Evolutionary conservation across 140 eudicot genomes (phyloP).

Genomic region (Stevia rebaudiana): DNA sequence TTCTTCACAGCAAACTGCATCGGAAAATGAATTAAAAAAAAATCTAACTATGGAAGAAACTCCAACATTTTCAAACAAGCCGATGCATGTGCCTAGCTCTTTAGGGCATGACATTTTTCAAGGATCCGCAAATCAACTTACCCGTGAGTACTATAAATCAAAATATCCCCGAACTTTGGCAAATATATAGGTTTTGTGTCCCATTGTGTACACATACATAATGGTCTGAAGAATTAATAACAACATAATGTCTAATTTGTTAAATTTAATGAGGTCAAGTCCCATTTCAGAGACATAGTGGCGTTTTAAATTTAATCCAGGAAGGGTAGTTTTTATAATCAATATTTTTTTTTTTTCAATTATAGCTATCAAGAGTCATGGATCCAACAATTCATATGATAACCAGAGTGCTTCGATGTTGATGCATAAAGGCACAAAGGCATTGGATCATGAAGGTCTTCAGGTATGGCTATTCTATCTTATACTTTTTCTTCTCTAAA

Average conservation of each 20-base stretch:
- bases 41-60: slow-evolving; percentile 42
- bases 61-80: slow-evolving; percentile 51
- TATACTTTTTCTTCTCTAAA: not conserved
- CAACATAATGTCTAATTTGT: not conserved
- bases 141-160: slow-evolving; percentile 30
- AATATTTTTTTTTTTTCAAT: not conserved
- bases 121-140: slow-evolving; percentile 53
- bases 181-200: not conserved
- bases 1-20: slow-evolving; percentile 54
- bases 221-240: not conserved
- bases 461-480: slow-evolving; percentile 44
- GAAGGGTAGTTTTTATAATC: slow-evolving; percentile 7
- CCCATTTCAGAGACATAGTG: too few relatives aligned
- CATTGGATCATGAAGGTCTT: slow-evolving; percentile 50
- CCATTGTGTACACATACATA: not conserved
- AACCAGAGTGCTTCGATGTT: slow-evolving; percentile 44
- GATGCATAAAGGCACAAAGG: slow-evolving; percentile 47
- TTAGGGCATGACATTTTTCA: slow-evolving; percentile 63
- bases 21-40: slow-evolving; percentile 43
- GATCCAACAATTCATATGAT: slow-evolving; percentile 50
- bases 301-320: not conserved
- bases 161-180: not conserved
- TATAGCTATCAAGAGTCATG: slow-evolving; percentile 46
- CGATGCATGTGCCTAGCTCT: slow-evolving; percentile 44
- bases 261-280: not conserved